Base-by-base conservation (phyloP, 768 basidiomycete species). In the Nidularia sp. region DNA sequence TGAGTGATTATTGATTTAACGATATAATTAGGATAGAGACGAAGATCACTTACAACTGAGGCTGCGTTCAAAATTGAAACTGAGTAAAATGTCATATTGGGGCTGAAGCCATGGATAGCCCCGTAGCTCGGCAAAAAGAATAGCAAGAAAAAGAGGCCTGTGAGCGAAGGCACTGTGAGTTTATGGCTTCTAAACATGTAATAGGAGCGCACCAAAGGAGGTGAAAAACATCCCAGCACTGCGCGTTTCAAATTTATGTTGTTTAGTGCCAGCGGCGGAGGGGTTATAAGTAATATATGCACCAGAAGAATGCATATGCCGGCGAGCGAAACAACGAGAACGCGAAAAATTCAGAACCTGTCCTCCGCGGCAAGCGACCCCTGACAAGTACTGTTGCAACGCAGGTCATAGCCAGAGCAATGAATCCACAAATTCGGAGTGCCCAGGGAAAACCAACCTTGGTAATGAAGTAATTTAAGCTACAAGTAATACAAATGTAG, bases 81-180 rank as follows among this genome's bases (percentile, higher is more conserved):
- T 15, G 57, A 58, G 52, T 58, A 58, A 48, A 58, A 58, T 29
- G 53, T 58, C 55, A 58, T 58, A 35, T 58, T 58, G 7, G 54
- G 34, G 44, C 47, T 47, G 47, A 58, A 58, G 18, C 57, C 57
- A 54, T 56, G 52, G 29, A 53, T 47, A 9, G 55, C 54, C 29
- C 55, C 55, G 34, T 58, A 58, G 34, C 57, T 58, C 18, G 57
- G 55, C 29, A 58, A 34, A 42, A 48, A 58, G 49, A 58, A 58
- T 13, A 58, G 45, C 5, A 58, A 34, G 49, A 58, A 58, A 48
- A 58, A 58, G 13, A 58, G 44, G 33, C 57, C 57, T 53, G 42
- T 22, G 18, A 49, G 29, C 41, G 39, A 42, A 33, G 10, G 50
- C 15, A 41, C 15, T 41, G 10, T 41, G 10, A 41, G 39, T 41